Evolutionary conservation across 208 protist species (phyloP), one percentile per base, ranked within the genome.

Genomic region (Crithidia acanthocephali): DNA sequence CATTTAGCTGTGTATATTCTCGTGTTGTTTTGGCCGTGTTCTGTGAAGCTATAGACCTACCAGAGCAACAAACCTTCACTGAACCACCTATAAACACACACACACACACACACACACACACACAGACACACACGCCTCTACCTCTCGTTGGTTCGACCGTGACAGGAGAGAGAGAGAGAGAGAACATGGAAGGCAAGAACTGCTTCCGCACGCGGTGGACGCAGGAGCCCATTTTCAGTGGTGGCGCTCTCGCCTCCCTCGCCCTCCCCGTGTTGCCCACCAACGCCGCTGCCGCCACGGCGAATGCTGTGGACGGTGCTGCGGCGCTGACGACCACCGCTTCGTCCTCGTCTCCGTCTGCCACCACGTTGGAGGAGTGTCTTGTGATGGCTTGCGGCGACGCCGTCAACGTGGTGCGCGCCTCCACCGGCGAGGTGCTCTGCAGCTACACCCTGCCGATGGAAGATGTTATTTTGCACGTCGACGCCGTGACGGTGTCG

Each of bases 171-270:
- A n/a, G n/a, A n/a, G n/a, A n/a, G n/a, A n/a, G n/a, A n/a, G n/a
- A n/a, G n/a, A 2, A 16, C 16, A 96, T 97, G 88, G 87, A 95
- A 58, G 92, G 92, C 15, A 94, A 93, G 56, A 97, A 95, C 65
- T 94, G 87, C 68, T 97, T 97, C 68, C 84, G 89, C 37, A 93
- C 84, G 48, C 72, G 71, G 23, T 95, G 92, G 90, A 85, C 85
- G 33, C 90, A 97, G 70, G 59, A 79, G 33, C 92, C 92, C n/a
- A 74, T 95, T 22, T 97, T 92, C 75, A 95, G 90, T 65, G 92
- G 92, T 45, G 92, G 92, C 37, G 87, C 87, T 42, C 73, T 97
- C 33, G 80, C 87, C 16, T 86, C 86, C 18, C n/a, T 95, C 16
- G 72, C 79, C 10, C 60, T 95, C 2, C 81, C 79, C 0, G 18